A percentile compares a stretch with the other conserved stretches of the same genome.
Conservation (phyloP, 306 rosid species). For the Quercus dentata region DNA sequence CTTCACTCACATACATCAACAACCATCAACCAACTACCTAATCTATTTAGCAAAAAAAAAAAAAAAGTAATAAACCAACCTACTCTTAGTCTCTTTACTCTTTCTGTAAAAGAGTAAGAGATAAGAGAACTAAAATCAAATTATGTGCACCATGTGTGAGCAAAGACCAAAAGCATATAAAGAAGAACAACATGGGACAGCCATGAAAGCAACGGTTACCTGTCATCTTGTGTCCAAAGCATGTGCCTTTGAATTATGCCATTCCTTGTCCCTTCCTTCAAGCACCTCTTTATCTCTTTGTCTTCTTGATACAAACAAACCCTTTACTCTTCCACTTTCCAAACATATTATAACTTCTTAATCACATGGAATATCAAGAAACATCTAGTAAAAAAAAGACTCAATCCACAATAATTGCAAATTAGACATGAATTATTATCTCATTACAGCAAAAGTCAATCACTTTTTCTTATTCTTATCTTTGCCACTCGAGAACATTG, state of each 20-base stretch:
- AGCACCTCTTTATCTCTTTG: conserved; percentile 15
- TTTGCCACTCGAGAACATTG: conserved; percentile 65
- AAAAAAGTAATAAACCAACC: neutral
- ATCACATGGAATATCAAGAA: conserved; percentile 19
- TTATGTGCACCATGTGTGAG: conserved; percentile 31
- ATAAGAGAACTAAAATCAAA: conserved; percentile 17
- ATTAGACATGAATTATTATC: conserved; percentile 21
- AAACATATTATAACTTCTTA: conserved; percentile 21
- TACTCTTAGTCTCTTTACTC: neutral
- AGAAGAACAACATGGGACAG: conserved; percentile 35
- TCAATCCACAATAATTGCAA: conserved; percentile 21
- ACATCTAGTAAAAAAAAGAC: conserved; percentile 9
- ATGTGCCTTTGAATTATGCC: conserved; percentile 50
- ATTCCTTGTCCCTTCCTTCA: conserved; percentile 31
- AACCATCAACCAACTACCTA: neutral
- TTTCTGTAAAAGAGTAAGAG: neutral
- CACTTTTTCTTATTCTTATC: conserved; percentile 67
- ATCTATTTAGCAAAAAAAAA: neutral
- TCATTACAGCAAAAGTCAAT: neutral
- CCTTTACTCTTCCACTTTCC: conserved; percentile 20
- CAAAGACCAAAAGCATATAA: conserved; percentile 30
- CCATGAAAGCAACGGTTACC: conserved; percentile 53
- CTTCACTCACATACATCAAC: neutral
- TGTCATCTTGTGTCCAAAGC: conserved; percentile 55
- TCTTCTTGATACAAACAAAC: conserved; percentile 34